A percentile compares a stretch with the other conserved stretches of the same genome.
Evolutionary conservation across 176 grass and related monocot species (phyloP).

Genomic region (bread wheat (Triticum aestivum)): IWGSC_CS_RefSeq_v2.1 NC_057800.1:568146209-568146708

Average conservation of each 20-base stretch:
- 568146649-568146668: not conserved
- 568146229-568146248: not conserved
- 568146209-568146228: not conserved
- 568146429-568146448: not conserved
- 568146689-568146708: not conserved
- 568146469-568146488: slow-evolving; percentile 77
- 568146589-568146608: not conserved
- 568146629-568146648: not conserved
- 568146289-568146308: slow-evolving; percentile 45
- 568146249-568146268: not conserved
- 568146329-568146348: slow-evolving; percentile 87
- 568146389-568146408: not conserved
- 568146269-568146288: slow-evolving; percentile 13
- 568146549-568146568: slow-evolving; percentile 58
- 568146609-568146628: not conserved
- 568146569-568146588: not conserved
- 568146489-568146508: slow-evolving; percentile 81
- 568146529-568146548: slow-evolving; percentile 97
- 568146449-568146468: slow-evolving; percentile 74
- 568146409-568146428: slow-evolving; percentile 24
- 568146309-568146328: slow-evolving; percentile 75
- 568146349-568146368: slow-evolving; percentile 62
- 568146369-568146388: not conserved
- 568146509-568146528: slow-evolving; percentile 94
- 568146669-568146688: not conserved